Base-by-base conservation (phyloP, 495 filamentous ascomycete species). In the Penicillium subrubescens region DNA sequence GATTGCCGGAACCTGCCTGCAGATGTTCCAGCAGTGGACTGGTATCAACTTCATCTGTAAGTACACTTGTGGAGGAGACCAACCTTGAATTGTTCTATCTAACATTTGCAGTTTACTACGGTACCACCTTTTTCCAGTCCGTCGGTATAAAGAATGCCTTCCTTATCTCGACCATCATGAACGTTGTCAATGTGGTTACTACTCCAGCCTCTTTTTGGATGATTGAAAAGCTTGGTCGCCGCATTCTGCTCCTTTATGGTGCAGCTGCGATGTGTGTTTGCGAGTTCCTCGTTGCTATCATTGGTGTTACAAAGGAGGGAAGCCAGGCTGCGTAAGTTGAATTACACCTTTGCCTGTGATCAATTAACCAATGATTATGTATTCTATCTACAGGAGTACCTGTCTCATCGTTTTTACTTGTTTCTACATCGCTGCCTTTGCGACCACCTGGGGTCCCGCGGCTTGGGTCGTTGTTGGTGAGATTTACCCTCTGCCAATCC, bases 381-480 rank as follows among this genome's bases (percentile, higher is more conserved):
- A 5, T 25, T 14, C 11, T 34, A 8, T 46, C 21, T 37, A 21
- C 48, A 67, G 72, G 44, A 67, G 59, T 34, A 58, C 63, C 25
- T 69, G 58, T 39, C 73, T 84, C 71, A 89, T 93, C 43, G 84
- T 90, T 34, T 93, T 93, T 76, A 88, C 91, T 62, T 88, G 88
- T 73, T 88, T 94, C 81, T 94, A 92, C 84, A 91, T 94, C 75
- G 91, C 91, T 78, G 90, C 89, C 80, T 93, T 92, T 71, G 91
- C 91, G 39, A 85, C 82, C 41, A 90, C 89, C 19, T 95, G 90
- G 91, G 92, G 92, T 50, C 90, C 91, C n/a, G 80, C 66, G 31
- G 89, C 87, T 25, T 93, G 91, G 91, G 89, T 93, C 59, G 82
- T 93, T 70, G 89, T 92, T 64, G 91, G 91, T 65, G 91, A 94